Conservation (phyloP, 192 early-diverging fungal species). For the Rhizophagus clarus region DNA sequence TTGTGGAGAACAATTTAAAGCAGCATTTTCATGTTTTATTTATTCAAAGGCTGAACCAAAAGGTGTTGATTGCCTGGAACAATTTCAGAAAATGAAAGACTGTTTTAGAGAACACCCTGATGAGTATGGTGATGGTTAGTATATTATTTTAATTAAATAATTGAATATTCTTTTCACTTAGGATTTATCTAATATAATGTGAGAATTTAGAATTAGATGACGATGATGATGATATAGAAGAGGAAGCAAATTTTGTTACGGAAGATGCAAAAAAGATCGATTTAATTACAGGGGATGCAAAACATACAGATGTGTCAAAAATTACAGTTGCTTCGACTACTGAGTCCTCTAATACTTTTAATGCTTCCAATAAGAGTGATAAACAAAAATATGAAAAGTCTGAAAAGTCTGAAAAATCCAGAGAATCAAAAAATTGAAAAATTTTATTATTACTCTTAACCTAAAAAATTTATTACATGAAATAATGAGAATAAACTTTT, state of each 20-base stretch:
- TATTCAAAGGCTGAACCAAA: constrained; percentile 92
- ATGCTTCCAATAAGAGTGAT: neutral
- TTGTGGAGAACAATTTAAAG: constrained; percentile 97
- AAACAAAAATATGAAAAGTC: neutral
- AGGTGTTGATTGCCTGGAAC: constrained; percentile 94
- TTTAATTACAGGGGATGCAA: neutral
- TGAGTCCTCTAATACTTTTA: no score
- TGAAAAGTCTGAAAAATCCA: neutral
- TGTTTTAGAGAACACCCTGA: constrained; percentile 93
- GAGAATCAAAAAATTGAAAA: neutral
- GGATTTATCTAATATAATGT: neutral
- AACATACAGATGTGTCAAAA: neutral
- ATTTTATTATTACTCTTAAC: neutral
- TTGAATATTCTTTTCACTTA: neutral
- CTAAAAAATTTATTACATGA: no score
- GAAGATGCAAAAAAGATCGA: neutral
- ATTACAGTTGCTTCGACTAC: neutral
- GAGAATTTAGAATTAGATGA: neutral
- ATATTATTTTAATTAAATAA: neutral
- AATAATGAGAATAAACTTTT: no score
- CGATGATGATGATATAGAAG: neutral
- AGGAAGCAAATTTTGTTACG: neutral
- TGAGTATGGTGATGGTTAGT: constrained; percentile 74
- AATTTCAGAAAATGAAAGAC: constrained; percentile 92
- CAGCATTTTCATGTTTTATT: constrained; percentile 97